Evolutionary conservation across 176 grass and related monocot genomes (phyloP).

Genomic region (Echinochloa phyllopogon): DNA sequence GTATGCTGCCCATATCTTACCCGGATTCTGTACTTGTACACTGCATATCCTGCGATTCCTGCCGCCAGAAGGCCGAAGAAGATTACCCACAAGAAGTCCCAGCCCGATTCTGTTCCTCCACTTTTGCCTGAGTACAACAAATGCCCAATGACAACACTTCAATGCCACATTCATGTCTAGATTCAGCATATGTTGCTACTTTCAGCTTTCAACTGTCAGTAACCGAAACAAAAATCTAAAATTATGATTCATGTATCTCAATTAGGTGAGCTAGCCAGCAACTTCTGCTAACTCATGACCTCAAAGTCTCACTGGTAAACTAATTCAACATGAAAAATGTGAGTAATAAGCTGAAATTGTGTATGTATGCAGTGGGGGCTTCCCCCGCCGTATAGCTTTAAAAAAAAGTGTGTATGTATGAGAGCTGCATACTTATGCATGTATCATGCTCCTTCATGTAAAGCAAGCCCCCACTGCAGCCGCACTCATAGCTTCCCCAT

Average conservation of each 20-base stretch:
- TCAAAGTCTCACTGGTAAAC: background rate
- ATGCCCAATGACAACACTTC: slow-evolving; percentile 10
- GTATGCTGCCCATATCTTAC: slow-evolving; percentile 41
- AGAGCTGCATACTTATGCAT: background rate
- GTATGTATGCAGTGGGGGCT: too few relatives aligned
- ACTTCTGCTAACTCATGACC: slow-evolving; percentile 6
- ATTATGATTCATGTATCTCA: background rate
- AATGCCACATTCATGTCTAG: background rate
- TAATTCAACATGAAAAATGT: slow-evolving; percentile 17
- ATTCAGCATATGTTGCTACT: slow-evolving; percentile 13
- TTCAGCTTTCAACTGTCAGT: background rate
- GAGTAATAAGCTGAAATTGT: background rate
- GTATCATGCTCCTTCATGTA: background rate
- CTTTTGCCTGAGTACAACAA: slow-evolving; percentile 65
- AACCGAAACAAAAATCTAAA: background rate
- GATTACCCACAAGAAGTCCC: slow-evolving; percentile 89
- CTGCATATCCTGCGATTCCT: slow-evolving; percentile 75
- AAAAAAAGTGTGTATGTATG: background rate
- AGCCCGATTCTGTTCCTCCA: slow-evolving; percentile 56
- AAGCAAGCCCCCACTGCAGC: background rate
- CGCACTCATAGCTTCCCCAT: background rate
- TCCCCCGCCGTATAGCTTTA: too few relatives aligned
- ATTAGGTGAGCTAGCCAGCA: background rate
- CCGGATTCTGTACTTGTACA: slow-evolving; percentile 95
- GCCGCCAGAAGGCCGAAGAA: slow-evolving; percentile 70